These are phyloP conservation scores for Termitomyces sp. DNA, from an alignment of 768 basidiomycete genomes.

Conservation along the genomic window DNA sequence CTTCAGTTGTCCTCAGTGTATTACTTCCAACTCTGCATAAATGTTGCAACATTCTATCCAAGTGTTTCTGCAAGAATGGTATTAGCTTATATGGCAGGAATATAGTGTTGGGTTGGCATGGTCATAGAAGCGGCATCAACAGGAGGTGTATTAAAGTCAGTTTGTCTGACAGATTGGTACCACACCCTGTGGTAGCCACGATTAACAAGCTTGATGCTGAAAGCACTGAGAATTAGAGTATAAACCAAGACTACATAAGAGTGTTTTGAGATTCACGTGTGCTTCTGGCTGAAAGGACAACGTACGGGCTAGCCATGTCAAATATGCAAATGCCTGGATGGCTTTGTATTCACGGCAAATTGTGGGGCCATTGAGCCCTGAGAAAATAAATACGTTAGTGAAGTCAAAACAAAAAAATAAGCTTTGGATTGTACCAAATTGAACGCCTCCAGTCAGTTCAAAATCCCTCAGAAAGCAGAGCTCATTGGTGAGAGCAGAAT, in stretches of 20 bases:
- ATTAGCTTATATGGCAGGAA: slow-evolving; percentile 4
- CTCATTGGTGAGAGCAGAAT: slow-evolving; percentile 6
- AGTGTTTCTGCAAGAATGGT: no score
- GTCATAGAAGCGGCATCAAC: neutral
- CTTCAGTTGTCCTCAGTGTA: no score
- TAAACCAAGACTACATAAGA: slow-evolving; percentile 30
- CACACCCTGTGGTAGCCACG: slow-evolving; percentile 31
- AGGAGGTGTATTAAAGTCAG: slow-evolving; percentile 24
- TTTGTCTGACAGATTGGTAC: slow-evolving; percentile 28
- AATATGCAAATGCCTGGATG: slow-evolving; percentile 40
- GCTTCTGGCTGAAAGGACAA: slow-evolving; percentile 6
- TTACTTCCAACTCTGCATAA: no score
- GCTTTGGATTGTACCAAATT: neutral
- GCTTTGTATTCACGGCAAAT: slow-evolving; percentile 34
- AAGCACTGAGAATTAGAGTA: slow-evolving; percentile 21
- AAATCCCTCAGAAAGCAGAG: slow-evolving; percentile 2
- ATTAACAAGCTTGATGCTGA: slow-evolving; percentile 23
- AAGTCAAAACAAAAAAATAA: neutral
- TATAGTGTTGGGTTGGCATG: slow-evolving; percentile 3
- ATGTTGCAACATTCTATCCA: no score
- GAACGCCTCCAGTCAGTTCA: no score
- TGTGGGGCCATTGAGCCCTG: slow-evolving; percentile 4
- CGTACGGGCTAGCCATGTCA: slow-evolving; percentile 39
- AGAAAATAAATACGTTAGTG: neutral
- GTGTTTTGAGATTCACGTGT: neutral